phyloP scores from a whole-genome alignment of 768 basidiomycete species.

The Chalciporus pseudorubinellus region DNA sequence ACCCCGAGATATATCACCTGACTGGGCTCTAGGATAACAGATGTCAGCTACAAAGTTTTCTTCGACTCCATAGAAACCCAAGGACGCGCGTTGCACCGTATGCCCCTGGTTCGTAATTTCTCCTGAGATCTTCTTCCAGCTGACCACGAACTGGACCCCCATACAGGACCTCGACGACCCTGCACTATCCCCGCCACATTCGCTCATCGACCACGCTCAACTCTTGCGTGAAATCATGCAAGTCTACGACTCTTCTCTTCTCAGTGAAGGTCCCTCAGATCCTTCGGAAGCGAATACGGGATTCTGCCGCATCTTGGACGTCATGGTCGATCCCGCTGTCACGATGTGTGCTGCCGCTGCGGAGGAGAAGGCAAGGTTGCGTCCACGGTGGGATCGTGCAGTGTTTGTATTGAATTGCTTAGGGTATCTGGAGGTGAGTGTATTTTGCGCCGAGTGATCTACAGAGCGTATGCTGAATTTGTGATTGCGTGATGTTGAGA shows the following conservation, averaged over 20 bases:
- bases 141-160: background rate
- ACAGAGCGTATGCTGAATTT: background rate
- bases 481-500: slow-evolving; percentile 35
- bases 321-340: slow-evolving; percentile 82
- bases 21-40: slow-evolving; percentile 60
- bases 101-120: slow-evolving; percentile 47
- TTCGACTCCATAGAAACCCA: slow-evolving; percentile 85
- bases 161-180: slow-evolving; percentile 65
- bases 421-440: slow-evolving; percentile 72
- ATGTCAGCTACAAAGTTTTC: slow-evolving; percentile 78
- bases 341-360: slow-evolving; percentile 68
- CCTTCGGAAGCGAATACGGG: slow-evolving; percentile 12
- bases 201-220: slow-evolving; percentile 79
- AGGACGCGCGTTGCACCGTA: slow-evolving; percentile 59
- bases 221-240: slow-evolving; percentile 85
- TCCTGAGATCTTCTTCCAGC: background rate
- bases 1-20: background rate
- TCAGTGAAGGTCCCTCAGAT: slow-evolving; percentile 45
- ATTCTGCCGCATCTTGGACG: slow-evolving; percentile 58
- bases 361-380: slow-evolving; percentile 56
- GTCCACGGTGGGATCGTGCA: slow-evolving; percentile 72
- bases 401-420: slow-evolving; percentile 88
- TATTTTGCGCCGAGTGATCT: background rate
- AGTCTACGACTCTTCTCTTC: slow-evolving; percentile 84
- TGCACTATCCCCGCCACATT: slow-evolving; percentile 68